These are phyloP conservation scores for Curvularia verruculosa DNA, from an alignment of 2,329 filamentous ascomycete genomes.

Conservation along the genomic window DNA sequence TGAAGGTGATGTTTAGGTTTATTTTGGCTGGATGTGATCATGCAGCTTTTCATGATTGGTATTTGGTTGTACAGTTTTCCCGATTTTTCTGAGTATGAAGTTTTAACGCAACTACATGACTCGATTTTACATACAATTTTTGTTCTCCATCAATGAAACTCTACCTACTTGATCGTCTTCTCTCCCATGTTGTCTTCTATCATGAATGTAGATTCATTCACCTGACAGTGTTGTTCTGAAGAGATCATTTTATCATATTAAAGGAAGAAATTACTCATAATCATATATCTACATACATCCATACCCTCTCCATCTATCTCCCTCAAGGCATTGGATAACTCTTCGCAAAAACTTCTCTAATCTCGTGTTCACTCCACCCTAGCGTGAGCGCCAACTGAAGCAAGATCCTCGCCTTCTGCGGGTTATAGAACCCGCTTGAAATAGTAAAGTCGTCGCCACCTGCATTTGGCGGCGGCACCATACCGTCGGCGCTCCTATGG, in stretches of 20 bases:
- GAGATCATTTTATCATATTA: background rate
- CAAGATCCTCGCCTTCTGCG: conserved; percentile 62
- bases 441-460: conserved; percentile 41
- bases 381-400: conserved; percentile 49
- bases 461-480: conserved; percentile 48
- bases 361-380: conserved; percentile 51
- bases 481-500: conserved; percentile 59
- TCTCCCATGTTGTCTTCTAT: background rate
- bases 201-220: background rate
- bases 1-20: background rate
- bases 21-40: background rate
- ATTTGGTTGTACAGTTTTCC: background rate
- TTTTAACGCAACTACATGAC: background rate
- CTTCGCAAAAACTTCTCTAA: conserved; percentile 48
- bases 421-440: conserved; percentile 61
- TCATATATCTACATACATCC: background rate
- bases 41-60: background rate
- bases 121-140: background rate
- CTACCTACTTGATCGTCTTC: background rate
- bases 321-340: conserved; percentile 34
- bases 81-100: background rate
- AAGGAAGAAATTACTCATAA: background rate
- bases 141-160: too few relatives aligned
- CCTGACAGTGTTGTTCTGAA: too few relatives aligned
- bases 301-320: background rate